Conservation (phyloP, 345 rosid genomes). For the Populus deltoides region DNA sequence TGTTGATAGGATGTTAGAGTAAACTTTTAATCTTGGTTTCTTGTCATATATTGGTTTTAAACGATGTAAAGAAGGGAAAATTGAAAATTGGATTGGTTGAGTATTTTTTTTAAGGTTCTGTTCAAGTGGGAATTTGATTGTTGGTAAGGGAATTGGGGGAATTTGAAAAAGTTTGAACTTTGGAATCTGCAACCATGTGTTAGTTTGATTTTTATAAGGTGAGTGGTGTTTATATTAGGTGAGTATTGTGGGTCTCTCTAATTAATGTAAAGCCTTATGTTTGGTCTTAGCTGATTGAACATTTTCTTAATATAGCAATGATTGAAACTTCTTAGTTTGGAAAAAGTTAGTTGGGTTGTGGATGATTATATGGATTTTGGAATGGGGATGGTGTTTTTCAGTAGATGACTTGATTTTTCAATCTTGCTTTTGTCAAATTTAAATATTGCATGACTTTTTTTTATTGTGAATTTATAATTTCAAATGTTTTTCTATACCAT, state of each 20-base stretch:
- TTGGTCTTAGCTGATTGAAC: not conserved
- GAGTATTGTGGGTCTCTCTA: not conserved
- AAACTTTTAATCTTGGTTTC: not conserved
- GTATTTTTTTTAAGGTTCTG: not conserved
- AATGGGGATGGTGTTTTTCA: not conserved
- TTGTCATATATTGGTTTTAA: not conserved
- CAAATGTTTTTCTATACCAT: not conserved
- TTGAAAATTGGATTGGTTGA: not conserved
- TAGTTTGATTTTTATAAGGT: not conserved
- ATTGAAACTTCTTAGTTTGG: not conserved
- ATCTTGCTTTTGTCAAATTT: not conserved
- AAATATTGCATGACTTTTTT: not conserved
- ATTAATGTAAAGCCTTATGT: not conserved
- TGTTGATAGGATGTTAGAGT: not conserved
- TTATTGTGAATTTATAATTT: not conserved
- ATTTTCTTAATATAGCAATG: not conserved
- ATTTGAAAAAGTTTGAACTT: not conserved
- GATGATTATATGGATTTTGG: not conserved
- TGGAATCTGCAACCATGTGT: slow-evolving; percentile 1
- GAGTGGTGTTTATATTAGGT: not conserved
- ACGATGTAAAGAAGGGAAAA: not conserved
- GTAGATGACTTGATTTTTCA: not conserved
- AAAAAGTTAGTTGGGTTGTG: not conserved
- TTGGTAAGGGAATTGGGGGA: not conserved
- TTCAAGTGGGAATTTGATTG: not conserved